Evolutionary conservation across 1,139 yeast genomes (phyloP), one percentile per base, ranked within the genome.

Genomic region (Geotrichum australiense): DNA sequence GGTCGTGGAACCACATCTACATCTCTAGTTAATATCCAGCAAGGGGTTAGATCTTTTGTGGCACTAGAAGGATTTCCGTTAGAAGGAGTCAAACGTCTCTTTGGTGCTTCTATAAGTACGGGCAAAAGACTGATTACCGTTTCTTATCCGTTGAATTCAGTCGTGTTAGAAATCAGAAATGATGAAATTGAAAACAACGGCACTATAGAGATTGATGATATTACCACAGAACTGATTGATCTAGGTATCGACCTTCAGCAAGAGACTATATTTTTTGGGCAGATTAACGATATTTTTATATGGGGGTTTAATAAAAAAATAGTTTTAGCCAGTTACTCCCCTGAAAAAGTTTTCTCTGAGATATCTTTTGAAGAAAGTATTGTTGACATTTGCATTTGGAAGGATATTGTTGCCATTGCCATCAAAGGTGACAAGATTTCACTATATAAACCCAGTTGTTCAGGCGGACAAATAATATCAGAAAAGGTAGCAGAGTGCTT

Each of bases 151-250:
- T 41, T 15, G 21, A 31, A 22, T 20, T 14, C 45, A 3, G 22
- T 15, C 12, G 12, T 41, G 3, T 33, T 41, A 23, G 33, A 37
- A 19, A 25, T 41, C 3, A 11, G 14, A 31, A 18, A 22, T 10
- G 22, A 26, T 10, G 25, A 19, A 7, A n/a, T n/a, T n/a, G 45
- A 41, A n/a, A 18, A 18, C 19, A 16, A 29, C 5, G 31, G 33
- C 20, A 35, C 16, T 10, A 18, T 41, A 2, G 35, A 41, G 25
- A 41, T 41, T 27, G 20, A 33, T 5, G 45, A 41, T 36, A 32
- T 14, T 26, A 7, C 18, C n/a, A 20, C 5, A 4, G 35, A 31
- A 20, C 25, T 25, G 4, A n/a, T 4, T 18, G 10, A 16, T 11
- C 12, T n/a, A n/a, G 35, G 24, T 11, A 20, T 31, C 10, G 15